Evolutionary conservation across 176 grass and related monocot species (phyloP), one percentile per base, ranked within the genome.

Genomic region (Urochloa ruziziensis): DNA sequence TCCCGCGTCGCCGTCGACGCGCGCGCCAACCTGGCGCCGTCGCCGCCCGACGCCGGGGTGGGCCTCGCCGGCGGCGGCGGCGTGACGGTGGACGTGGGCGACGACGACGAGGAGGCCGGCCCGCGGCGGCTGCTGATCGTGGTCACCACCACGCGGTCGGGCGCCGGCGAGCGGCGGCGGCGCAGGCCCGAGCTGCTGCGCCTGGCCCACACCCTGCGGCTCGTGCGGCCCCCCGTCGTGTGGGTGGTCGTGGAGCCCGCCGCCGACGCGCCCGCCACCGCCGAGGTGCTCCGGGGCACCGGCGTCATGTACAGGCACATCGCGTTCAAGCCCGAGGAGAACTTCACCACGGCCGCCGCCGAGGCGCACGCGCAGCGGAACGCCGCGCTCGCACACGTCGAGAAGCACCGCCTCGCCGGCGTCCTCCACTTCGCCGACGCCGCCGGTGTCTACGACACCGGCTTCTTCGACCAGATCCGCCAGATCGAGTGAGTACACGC

Each of bases 261-360:
- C 5, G 74, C 64, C 19, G 91, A 92, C 48, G 89, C 80, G 25
- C 52, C 89, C 1, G 73, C 64, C 0, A 99, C 97, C 0, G 93
- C 91, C 21, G 93, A 92, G 74, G 85, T 94, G 88, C 83, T 99
- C 19, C 68, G 97, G 30, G 83, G 83, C 51, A 96, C 91, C 0
- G 93, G 97, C n/a, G 85, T 99, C 59, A 89, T 99, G 97, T 99
- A 99, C 86, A 64, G 97, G 13, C 97, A 99, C 84, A 59, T 99
- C 76, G 89, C 91, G 0, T 99, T 99, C 86, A 80, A 81, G 52
- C 89, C 89, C 0, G 89, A 91, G 78, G 97, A 94, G 78, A 99
- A 99, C 82, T 92, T 99, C 83, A 96, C 97, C 39, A 80, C 82
- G 35, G 53, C 94, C 23, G 78, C 12, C 18, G 87, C 80, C 6